phyloP scores from a whole-genome alignment of 495 filamentous ascomycete species.

The Aspergillus sparsus region DNA sequence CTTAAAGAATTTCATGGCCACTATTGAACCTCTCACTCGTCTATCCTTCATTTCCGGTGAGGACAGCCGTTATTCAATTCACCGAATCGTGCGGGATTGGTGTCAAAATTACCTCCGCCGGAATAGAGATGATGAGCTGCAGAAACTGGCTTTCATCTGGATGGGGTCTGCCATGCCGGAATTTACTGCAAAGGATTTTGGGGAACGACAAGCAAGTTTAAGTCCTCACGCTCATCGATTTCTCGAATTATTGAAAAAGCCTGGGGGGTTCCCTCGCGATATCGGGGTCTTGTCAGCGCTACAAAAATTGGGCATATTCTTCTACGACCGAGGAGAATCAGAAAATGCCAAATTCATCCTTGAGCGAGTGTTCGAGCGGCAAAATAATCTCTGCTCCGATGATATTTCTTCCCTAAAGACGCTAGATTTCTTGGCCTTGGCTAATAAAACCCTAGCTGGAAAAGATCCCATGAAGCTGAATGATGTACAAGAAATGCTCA shows the following conservation, averaged over 20 bases:
- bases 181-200: background rate
- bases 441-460: background rate
- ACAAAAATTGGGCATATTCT: background rate
- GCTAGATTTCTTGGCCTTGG: background rate
- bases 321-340: background rate
- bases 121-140: background rate
- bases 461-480: background rate
- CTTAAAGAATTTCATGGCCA: background rate
- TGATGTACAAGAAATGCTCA: conserved; percentile 15
- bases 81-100: background rate
- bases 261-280: background rate
- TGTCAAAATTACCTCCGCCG: background rate
- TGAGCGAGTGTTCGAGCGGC: background rate
- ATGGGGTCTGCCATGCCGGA: background rate
- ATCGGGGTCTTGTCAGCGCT: background rate
- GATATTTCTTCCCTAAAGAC: background rate
- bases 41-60: background rate
- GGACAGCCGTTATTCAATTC: background rate
- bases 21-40: background rate
- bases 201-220: background rate
- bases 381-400: background rate
- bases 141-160: background rate
- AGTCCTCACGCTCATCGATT: background rate
- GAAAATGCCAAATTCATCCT: conserved; percentile 19
- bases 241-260: background rate